Conservation (phyloP, 1,284 basidiomycete genomes). For the Marasmius fiardii region DNA sequence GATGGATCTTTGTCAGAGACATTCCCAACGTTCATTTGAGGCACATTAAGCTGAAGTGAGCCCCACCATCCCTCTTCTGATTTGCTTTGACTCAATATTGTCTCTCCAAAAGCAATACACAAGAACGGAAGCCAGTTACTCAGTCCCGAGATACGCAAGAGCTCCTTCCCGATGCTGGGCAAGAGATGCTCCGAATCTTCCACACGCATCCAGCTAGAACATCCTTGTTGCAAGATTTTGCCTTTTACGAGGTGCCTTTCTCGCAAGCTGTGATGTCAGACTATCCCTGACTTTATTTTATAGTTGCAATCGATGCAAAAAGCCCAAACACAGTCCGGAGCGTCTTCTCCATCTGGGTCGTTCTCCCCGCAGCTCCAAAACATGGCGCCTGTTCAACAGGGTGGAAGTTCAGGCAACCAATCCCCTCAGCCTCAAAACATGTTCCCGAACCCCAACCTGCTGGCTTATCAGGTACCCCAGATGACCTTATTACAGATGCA, state of each 20-base stretch:
- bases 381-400: constrained; percentile 28
- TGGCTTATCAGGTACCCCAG: constrained; percentile 53
- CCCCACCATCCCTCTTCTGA: constrained; percentile 4
- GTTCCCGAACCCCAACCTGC: constrained; percentile 48
- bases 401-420: constrained; percentile 19
- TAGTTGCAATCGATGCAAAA: constrained; percentile 82
- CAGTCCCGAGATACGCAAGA: constrained; percentile 93
- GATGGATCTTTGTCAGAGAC: constrained; percentile 94
- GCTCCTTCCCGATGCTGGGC: constrained; percentile 87
- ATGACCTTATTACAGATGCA: constrained; percentile 70
- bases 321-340: constrained; percentile 45
- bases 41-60: constrained; percentile 81
- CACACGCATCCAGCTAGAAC: constrained; percentile 88
- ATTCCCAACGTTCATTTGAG: constrained; percentile 85
- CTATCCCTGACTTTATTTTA: constrained; percentile 1
- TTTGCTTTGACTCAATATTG: constrained; percentile 19
- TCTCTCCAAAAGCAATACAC: constrained; percentile 78
- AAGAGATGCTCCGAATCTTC: constrained; percentile 94
- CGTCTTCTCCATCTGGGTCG: constrained; percentile 35
- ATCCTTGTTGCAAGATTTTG: constrained; percentile 90
- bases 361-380: constrained; percentile 38
- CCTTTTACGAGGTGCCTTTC: constrained; percentile 80
- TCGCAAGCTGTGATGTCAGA: background rate
- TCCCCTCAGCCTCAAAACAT: constrained; percentile 37
- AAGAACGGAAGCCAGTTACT: constrained; percentile 94